phyloP scores from a whole-genome alignment of 768 basidiomycete genomes.

The Lactarius hatsudake region DNA sequence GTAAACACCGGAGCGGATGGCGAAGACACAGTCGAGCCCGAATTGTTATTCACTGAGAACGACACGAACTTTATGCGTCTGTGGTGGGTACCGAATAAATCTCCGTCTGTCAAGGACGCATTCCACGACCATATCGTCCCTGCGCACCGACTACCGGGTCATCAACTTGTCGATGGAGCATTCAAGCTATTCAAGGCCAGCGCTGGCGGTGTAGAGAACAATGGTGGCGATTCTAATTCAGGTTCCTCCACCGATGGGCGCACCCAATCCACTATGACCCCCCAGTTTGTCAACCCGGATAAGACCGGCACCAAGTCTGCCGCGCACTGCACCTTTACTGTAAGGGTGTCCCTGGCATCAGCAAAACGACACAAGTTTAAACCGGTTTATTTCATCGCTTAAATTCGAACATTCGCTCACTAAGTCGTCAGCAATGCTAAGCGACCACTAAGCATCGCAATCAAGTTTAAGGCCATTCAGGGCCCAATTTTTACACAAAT shows the following conservation, averaged over 20 bases:
- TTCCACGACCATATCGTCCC: conserved; percentile 98
- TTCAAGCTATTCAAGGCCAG: conserved; percentile 26
- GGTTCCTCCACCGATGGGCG: conserved; percentile 43
- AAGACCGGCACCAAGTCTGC: conserved; percentile 88
- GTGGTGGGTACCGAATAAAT: conserved; percentile 83
- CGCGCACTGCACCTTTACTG: conserved; percentile 90
- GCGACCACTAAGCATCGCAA: no score
- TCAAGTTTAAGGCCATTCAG: no score
- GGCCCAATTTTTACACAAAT: no score
- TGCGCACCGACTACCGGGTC: conserved; percentile 64
- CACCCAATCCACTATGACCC: conserved; percentile 45
- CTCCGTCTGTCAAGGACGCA: conserved; percentile 88
- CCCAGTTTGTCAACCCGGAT: conserved; percentile 80
- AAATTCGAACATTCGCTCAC: no score
- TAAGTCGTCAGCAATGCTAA: no score
- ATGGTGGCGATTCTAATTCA: conserved; percentile 35
- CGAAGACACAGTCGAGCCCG: conserved; percentile 73
- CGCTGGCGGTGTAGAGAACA: conserved; percentile 14
- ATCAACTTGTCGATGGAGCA: conserved; percentile 20
- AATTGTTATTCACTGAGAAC: conserved; percentile 93
- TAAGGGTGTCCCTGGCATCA: conserved; percentile 79
- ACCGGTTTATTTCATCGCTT: no score
- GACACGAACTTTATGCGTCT: conserved; percentile 93
- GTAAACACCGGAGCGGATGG: conserved; percentile 52
- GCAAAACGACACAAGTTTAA: no score